phyloP scores from a whole-genome alignment of 192 early-diverging fungal genomes.

The Haplosporangium gracile region DNA sequence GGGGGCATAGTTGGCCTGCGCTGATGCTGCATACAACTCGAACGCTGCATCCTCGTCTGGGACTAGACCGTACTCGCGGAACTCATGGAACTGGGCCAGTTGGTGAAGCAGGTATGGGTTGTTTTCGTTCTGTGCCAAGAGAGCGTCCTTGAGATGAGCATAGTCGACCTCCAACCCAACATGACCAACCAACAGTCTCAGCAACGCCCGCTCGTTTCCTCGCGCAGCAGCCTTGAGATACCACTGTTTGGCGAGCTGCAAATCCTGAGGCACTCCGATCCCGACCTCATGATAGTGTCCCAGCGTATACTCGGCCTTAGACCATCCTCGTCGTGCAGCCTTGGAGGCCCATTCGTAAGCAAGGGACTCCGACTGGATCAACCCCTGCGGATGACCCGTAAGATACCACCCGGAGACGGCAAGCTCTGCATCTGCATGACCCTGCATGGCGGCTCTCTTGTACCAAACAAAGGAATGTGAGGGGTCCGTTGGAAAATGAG shows the following conservation, averaged over 20 bases:
- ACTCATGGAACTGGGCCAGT: constrained; percentile 52
- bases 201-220: constrained; percentile 43
- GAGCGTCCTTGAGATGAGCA: constrained; percentile 48
- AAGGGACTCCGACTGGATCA: constrained; percentile 63
- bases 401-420: constrained; percentile 73
- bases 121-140: constrained; percentile 30
- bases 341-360: constrained; percentile 53
- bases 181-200: constrained; percentile 40
- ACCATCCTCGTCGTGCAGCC: constrained; percentile 42
- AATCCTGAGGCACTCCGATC: constrained; percentile 42
- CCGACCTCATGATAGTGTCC: constrained; percentile 54
- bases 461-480: constrained; percentile 72
- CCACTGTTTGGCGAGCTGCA: constrained; percentile 42
- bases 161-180: constrained; percentile 49
- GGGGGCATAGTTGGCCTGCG: constrained; percentile 73
- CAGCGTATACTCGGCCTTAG: constrained; percentile 52
- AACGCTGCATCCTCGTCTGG: constrained; percentile 52
- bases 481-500: constrained; percentile 61
- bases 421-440: constrained; percentile 72
- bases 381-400: constrained; percentile 63
- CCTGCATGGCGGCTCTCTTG: constrained; percentile 69
- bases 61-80: constrained; percentile 41
- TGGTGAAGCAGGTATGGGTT: constrained; percentile 51
- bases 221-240: constrained; percentile 48
- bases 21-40: constrained; percentile 57